Evolutionary conservation across 345 rosid species (phyloP).

Genomic region (Luvunga scandens): DNA sequence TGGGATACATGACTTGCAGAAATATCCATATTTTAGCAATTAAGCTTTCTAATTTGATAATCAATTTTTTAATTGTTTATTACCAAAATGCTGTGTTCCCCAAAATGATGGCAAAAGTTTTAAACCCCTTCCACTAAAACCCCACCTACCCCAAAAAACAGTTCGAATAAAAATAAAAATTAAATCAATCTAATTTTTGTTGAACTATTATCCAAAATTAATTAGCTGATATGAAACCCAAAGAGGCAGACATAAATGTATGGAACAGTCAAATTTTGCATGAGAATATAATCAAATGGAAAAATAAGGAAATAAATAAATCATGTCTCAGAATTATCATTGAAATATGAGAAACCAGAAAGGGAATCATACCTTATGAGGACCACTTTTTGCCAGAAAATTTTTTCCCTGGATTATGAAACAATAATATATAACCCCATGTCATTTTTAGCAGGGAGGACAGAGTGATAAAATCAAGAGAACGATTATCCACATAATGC

Average conservation of each 20-base stretch:
- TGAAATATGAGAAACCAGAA: neutral
- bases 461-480: neutral
- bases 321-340: neutral
- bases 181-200: neutral
- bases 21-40: neutral
- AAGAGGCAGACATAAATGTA: neutral
- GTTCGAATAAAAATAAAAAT: neutral
- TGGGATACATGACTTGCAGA: neutral
- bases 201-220: neutral
- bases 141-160: neutral
- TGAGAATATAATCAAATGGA: neutral
- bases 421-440: conserved; percentile 9
- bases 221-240: neutral
- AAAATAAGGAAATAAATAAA: neutral
- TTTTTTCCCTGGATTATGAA: conserved; percentile 37
- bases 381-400: conserved; percentile 52
- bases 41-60: neutral
- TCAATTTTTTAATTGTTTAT: neutral
- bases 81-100: neutral
- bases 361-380: conserved; percentile 57
- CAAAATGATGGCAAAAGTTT: neutral
- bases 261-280: neutral
- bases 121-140: neutral
- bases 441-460: conserved; percentile 18
- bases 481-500: neutral